Evolutionary conservation across 2,329 filamentous ascomycete species (phyloP), one percentile per base, ranked within the genome.

Genomic region (Arachnomyces sp.): DNA sequence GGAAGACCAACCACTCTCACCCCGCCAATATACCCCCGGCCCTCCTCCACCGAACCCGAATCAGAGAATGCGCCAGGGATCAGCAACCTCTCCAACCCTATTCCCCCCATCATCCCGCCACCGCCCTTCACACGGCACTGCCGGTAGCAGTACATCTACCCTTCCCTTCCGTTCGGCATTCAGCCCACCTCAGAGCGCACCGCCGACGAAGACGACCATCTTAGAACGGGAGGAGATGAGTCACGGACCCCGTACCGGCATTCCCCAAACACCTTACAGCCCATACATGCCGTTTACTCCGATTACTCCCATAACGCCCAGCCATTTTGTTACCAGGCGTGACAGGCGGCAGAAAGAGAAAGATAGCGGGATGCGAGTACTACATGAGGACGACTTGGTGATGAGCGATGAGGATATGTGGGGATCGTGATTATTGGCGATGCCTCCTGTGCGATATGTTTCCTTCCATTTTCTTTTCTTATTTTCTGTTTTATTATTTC

Each of bases 1-100:
- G 11, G 67, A 70, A 15, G 67, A 63, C n/a, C 67, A 73, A n/a
- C 72, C 76, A 1, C 62, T 80, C 3, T 76, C 74, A 2, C 76
- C 76, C 7, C 67, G 74, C 31, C 62, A 71, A 46, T 78, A 78
- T 57, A 69, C 70, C 34, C 73, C 73, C 1, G 70, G 72, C 2
- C 68, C 71, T 6, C 73, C 75, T 2, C 75, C 76, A n/a, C 66
- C 66, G 5, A 69, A 71, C 3, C 73, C 74, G 4, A 43, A 51
- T 9, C 50, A 57, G 34, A 56, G 44, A 31, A 40, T 28, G 36
- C 33, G 41, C 33, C 18, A 44, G n/a, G 41, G 40, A n/a, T 41
- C 38, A 9, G 17, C 31, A 44, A 43, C 32, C 15, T 28, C 37
- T 15, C 28, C 29, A 17, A 31, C 32, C 21, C 51, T 50, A 41